These are phyloP conservation scores for Pythium dissimile DNA, from an alignment of 352 stramenopile species.

Conservation along the genomic window DNA sequence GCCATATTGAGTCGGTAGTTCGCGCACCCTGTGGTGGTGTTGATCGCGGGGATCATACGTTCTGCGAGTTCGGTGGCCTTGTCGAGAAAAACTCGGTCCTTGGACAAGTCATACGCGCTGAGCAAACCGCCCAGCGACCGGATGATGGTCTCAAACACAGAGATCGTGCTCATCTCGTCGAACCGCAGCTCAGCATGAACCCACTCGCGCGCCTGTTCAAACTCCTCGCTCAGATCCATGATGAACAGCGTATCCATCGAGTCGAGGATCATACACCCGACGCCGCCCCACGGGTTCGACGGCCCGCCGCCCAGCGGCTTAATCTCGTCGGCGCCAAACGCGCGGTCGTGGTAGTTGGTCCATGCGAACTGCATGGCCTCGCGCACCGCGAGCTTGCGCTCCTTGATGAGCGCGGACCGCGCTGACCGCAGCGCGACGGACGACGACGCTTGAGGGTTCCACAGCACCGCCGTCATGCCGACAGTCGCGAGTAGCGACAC, in stretches of 20 bases:
- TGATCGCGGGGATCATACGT: conserved; percentile 85
- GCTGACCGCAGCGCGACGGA: background rate
- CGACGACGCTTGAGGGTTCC: background rate
- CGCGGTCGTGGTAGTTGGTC: conserved; percentile 91
- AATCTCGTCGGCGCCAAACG: conserved; percentile 97
- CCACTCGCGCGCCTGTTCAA: conserved; percentile 84
- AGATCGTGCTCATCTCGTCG: conserved; percentile 75
- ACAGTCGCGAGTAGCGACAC: conserved; percentile 4
- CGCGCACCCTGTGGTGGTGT: conserved; percentile 87
- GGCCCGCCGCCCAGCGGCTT: conserved; percentile 58
- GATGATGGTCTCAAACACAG: conserved; percentile 99
- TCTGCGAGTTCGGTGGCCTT: conserved; percentile 92
- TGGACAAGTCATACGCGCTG: conserved; percentile 92
- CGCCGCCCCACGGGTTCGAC: conserved; percentile 81
- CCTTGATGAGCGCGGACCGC: conserved; percentile 25
- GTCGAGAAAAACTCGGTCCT: conserved; percentile 84
- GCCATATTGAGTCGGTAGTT: conserved; percentile 85
- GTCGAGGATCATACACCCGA: conserved; percentile 92
- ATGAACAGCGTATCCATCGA: conserved; percentile 95
- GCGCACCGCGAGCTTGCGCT: conserved; percentile 32
- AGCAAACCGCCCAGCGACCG: conserved; percentile 95
- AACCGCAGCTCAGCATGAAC: conserved; percentile 81
- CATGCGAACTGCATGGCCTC: conserved; percentile 80
- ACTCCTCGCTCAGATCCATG: conserved; percentile 91
- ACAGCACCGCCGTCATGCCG: conserved; percentile 7